These are phyloP conservation scores for Colletotrichum chlorophyti DNA, from an alignment of 2,329 filamentous ascomycete genomes.

Conservation along the genomic window DNA sequence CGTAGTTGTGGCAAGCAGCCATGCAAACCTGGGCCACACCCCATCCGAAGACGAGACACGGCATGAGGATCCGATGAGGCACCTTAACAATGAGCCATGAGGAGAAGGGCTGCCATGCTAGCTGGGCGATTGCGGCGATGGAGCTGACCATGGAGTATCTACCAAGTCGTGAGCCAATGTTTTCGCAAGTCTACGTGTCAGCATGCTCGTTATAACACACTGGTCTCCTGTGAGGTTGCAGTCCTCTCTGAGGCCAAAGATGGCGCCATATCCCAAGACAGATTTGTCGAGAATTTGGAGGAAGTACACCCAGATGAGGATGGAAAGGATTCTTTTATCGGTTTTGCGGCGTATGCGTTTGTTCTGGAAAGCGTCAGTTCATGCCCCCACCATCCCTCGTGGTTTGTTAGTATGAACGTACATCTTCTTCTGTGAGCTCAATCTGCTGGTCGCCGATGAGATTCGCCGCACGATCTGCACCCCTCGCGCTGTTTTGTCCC, in stretches of 20 bases:
- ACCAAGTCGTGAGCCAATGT: no score
- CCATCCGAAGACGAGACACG: slow-evolving; percentile 52
- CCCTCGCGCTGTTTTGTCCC: slow-evolving; percentile 2
- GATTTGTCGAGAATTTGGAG: slow-evolving; percentile 66
- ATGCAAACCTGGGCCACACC: slow-evolving; percentile 47
- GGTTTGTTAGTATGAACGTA: no score
- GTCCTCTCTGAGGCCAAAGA: slow-evolving; percentile 59
- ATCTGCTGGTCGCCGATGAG: slow-evolving; percentile 26
- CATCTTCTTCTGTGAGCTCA: slow-evolving; percentile 43
- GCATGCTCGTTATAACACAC: no score
- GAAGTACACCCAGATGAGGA: slow-evolving; percentile 66
- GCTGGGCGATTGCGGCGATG: slow-evolving; percentile 64
- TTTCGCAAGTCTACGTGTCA: no score
- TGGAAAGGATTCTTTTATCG: slow-evolving; percentile 62
- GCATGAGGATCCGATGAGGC: slow-evolving; percentile 65
- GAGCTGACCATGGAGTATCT: slow-evolving; percentile 64
- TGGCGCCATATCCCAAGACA: slow-evolving; percentile 63
- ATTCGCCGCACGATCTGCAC: slow-evolving; percentile 22
- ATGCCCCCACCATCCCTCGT: no score
- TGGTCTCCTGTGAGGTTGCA: slow-evolving; percentile 57
- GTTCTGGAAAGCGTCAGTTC: slow-evolving; percentile 42
- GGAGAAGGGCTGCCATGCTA: slow-evolving; percentile 67
- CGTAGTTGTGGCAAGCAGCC: slow-evolving; percentile 29
- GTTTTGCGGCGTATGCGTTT: slow-evolving; percentile 66
- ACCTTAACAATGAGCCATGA: slow-evolving; percentile 67